Conservation (phyloP, 768 basidiomycete genomes). For the Cytidiella melzeri region DNA sequence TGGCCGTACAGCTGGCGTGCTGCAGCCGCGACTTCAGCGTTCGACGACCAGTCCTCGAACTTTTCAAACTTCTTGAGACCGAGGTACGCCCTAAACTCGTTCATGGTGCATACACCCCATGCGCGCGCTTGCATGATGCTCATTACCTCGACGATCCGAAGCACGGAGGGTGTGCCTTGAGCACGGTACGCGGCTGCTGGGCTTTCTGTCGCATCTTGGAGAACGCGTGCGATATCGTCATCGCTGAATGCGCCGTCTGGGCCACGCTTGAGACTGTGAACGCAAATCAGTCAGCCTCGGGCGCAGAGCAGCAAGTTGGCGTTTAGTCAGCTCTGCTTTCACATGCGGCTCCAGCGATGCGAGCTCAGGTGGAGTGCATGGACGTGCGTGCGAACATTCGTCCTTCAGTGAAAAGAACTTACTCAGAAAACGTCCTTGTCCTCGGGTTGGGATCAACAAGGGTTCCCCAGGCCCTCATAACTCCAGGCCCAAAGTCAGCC, state of each 20-base stretch:
- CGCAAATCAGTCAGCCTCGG: constrained; percentile 1
- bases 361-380: too few relatives aligned
- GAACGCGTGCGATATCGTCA: constrained; percentile 32
- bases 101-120: constrained; percentile 44
- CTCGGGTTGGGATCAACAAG: constrained; percentile 19
- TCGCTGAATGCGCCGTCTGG: constrained; percentile 48
- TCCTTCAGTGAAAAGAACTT: neutral
- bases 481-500: constrained; percentile 17
- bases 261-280: constrained; percentile 24
- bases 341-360: neutral
- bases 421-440: constrained; percentile 23
- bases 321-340: neutral
- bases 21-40: constrained; percentile 47
- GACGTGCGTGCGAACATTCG: too few relatives aligned
- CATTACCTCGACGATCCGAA: constrained; percentile 50
- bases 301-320: neutral
- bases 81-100: constrained; percentile 69
- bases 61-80: constrained; percentile 40
- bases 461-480: constrained; percentile 12
- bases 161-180: constrained; percentile 38
- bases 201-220: constrained; percentile 40
- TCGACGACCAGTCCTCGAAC: constrained; percentile 72
- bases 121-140: constrained; percentile 46
- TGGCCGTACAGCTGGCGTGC: constrained; percentile 28
- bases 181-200: constrained; percentile 44